These are phyloP conservation scores for Cardamine resedifolia DNA, from an alignment of 345 rosid species.

Conservation along the genomic window DNA sequence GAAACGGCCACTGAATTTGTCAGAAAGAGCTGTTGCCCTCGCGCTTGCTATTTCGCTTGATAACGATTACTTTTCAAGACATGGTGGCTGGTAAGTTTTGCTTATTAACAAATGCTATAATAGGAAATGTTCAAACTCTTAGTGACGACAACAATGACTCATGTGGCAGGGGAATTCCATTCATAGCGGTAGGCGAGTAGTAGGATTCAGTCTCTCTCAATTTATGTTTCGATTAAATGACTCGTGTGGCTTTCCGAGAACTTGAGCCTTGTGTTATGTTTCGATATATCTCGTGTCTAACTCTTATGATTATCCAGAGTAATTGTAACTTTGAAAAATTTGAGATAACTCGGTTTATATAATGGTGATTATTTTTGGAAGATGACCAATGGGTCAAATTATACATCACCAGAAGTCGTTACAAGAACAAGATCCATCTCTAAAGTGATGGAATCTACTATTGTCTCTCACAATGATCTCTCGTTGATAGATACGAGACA, in stretches of 20 bases:
- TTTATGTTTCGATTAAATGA: background rate
- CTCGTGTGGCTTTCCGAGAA: slow-evolving; percentile 7
- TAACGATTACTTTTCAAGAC: slow-evolving; percentile 94
- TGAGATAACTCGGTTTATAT: background rate
- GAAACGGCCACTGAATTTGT: slow-evolving; percentile 57
- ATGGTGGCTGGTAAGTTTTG: slow-evolving; percentile 74
- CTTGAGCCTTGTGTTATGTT: slow-evolving; percentile 25
- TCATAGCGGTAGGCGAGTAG: slow-evolving; percentile 56
- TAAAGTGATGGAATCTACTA: slow-evolving; percentile 44
- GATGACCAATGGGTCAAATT: background rate
- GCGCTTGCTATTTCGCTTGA: slow-evolving; percentile 94
- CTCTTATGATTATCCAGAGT: background rate
- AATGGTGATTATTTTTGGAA: slow-evolving; percentile 20
- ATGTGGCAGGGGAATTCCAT: slow-evolving; percentile 58
- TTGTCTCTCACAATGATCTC: slow-evolving; percentile 63
- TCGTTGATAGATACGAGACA: slow-evolving; percentile 44
- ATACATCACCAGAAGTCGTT: background rate
- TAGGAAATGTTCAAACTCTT: background rate
- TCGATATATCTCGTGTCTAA: background rate
- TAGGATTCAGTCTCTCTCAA: slow-evolving; percentile 21
- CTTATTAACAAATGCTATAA: background rate
- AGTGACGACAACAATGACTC: background rate
- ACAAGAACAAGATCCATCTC: slow-evolving; percentile 3
- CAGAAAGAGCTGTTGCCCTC: slow-evolving; percentile 80
- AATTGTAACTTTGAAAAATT: slow-evolving; percentile 1